Percentiles rank a stretch among this genome's conserved stretches.
These are phyloP conservation scores for Colletotrichum chrysophilum DNA, from an alignment of 2,329 filamentous ascomycete genomes.

Conservation along the genomic window DNA sequence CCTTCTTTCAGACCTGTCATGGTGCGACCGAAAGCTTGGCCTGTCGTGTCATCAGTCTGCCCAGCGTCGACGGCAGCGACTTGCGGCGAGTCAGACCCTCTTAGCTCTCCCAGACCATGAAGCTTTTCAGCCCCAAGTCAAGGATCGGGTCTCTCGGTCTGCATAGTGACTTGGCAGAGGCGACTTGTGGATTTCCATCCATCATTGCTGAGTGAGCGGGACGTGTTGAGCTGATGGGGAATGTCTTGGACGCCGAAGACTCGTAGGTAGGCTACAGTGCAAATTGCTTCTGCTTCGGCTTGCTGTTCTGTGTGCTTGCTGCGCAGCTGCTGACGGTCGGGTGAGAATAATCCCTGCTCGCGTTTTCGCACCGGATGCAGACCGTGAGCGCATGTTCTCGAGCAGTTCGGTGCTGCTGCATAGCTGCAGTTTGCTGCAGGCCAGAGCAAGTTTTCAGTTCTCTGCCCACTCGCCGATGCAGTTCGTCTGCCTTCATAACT, in stretches of 20 bases:
- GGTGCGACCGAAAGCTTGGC: slow-evolving; percentile 9
- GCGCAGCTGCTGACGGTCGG: background rate
- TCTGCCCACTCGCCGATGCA: background rate
- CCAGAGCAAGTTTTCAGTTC: background rate
- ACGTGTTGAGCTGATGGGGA: background rate
- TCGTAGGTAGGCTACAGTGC: background rate
- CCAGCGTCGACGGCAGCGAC: background rate
- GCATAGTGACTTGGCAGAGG: slow-evolving; percentile 11
- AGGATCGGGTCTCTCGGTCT: slow-evolving; percentile 4
- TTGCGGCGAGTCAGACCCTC: background rate
- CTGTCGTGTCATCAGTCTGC: background rate
- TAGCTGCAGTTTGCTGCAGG: background rate
- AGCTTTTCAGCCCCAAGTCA: background rate
- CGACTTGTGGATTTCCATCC: background rate
- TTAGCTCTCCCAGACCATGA: background rate
- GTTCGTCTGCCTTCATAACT: background rate
- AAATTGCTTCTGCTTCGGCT: background rate
- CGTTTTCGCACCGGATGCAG: background rate
- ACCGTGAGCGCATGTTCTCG: background rate
- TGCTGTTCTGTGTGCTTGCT: background rate
- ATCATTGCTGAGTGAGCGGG: background rate
- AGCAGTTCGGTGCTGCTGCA: background rate
- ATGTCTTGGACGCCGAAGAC: background rate
- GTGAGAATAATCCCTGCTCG: background rate
- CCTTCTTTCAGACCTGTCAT: background rate